phyloP scores from a whole-genome alignment of 306 rosid species.

The Rosa chinensis region DNA sequence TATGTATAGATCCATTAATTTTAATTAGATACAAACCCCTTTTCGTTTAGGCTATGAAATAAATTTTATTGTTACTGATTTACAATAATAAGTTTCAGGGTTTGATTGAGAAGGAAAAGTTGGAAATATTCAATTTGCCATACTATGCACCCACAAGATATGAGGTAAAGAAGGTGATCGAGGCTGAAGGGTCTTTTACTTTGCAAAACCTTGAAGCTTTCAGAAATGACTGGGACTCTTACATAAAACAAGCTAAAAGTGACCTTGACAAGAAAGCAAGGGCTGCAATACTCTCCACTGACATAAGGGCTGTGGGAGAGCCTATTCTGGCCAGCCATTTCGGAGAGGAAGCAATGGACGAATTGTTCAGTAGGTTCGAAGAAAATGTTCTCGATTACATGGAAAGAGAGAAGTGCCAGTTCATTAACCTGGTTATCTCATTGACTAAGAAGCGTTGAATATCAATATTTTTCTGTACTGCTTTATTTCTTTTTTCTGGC shows the following conservation, averaged over 20 bases:
- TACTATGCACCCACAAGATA: slow-evolving; percentile 26
- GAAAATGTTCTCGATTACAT: slow-evolving; percentile 22
- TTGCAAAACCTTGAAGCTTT: slow-evolving; percentile 18
- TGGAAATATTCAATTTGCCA: slow-evolving; percentile 39
- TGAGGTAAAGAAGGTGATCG: slow-evolving; percentile 39
- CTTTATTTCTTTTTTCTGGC: neutral
- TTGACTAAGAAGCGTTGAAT: slow-evolving; percentile 15
- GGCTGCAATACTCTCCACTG: slow-evolving; percentile 23
- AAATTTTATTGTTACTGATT: too few species aligned
- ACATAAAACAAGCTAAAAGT: slow-evolving; percentile 16
- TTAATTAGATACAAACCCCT: too few species aligned
- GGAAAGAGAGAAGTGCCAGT: slow-evolving; percentile 18
- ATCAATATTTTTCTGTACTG: neutral
- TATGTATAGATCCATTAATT: too few species aligned
- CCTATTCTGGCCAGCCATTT: slow-evolving; percentile 38
- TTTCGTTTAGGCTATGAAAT: too few species aligned
- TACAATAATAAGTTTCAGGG: slow-evolving; percentile 19
- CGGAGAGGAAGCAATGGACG: slow-evolving; percentile 35
- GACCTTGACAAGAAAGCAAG: slow-evolving; percentile 18
- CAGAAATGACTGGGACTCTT: slow-evolving; percentile 35
- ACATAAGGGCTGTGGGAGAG: slow-evolving; percentile 37
- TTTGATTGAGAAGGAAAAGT: slow-evolving; percentile 28
- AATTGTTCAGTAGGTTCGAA: slow-evolving; percentile 37
- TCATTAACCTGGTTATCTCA: slow-evolving; percentile 15
- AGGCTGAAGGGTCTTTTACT: slow-evolving; percentile 36